phyloP scores from a whole-genome alignment of 257 asterid genomes.

The Forsythia viridissima region DNA sequence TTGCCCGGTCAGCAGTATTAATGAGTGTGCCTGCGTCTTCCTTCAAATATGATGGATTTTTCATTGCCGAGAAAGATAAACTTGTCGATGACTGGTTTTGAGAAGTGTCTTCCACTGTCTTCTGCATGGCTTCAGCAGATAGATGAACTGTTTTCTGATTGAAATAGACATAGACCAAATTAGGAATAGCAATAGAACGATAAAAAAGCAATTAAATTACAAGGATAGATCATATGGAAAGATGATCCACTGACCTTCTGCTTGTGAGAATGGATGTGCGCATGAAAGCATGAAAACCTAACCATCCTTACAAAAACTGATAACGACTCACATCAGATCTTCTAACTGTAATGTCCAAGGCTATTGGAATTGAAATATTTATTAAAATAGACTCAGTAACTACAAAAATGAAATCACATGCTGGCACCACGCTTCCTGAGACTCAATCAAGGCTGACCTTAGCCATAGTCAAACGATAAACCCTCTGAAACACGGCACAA shows the following conservation, averaged over 20 bases:
- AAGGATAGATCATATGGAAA: slow-evolving; percentile 6
- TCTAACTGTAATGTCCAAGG: slow-evolving; percentile 30
- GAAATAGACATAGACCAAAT: slow-evolving; percentile 26
- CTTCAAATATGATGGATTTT: slow-evolving; percentile 31
- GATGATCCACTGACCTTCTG: slow-evolving; percentile 67
- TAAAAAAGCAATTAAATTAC: neutral
- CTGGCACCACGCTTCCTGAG: slow-evolving; percentile 19
- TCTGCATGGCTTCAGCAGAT: slow-evolving; percentile 67
- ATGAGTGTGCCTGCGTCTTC: slow-evolving; percentile 34
- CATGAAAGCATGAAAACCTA: slow-evolving; percentile 88
- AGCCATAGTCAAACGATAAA: slow-evolving; percentile 92
- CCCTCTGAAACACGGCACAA: slow-evolving; percentile 92
- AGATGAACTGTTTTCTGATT: slow-evolving; percentile 57
- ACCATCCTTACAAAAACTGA: slow-evolving; percentile 53
- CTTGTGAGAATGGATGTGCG: slow-evolving; percentile 58
- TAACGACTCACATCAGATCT: slow-evolving; percentile 51
- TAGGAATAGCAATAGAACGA: slow-evolving; percentile 1
- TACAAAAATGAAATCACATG: slow-evolving; percentile 37
- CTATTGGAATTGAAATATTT: slow-evolving; percentile 31
- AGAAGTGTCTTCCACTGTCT: slow-evolving; percentile 57
- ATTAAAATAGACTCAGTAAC: slow-evolving; percentile 26
- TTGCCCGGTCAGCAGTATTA: slow-evolving; percentile 33
- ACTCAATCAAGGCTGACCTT: slow-evolving; percentile 48
- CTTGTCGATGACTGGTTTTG: slow-evolving; percentile 31
- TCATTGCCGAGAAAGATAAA: slow-evolving; percentile 29